Conservation (phyloP, 352 stramenopile genomes). For the Pythium rhizo-oryzae region DNA sequence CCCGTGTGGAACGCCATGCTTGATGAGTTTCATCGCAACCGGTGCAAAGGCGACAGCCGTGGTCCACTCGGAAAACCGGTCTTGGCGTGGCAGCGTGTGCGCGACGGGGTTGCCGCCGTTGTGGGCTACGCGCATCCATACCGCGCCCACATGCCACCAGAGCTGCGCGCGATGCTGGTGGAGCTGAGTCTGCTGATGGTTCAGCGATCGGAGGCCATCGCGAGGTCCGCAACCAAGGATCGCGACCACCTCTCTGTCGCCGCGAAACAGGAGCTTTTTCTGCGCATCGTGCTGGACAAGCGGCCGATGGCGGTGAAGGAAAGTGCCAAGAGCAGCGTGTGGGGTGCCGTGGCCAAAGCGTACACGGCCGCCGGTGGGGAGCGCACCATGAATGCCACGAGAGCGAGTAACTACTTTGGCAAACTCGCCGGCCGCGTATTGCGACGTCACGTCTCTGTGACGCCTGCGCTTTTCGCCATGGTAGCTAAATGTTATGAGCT, state of each 20-base stretch:
- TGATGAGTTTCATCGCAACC: background rate
- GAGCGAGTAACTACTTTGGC: too few relatives aligned
- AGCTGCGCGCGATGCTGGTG: background rate
- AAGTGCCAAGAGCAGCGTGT: background rate
- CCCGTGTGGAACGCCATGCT: background rate
- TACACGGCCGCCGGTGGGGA: too few relatives aligned
- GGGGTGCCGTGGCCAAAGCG: background rate
- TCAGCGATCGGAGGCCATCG: background rate
- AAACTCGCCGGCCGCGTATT: too few relatives aligned
- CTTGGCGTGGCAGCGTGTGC: background rate
- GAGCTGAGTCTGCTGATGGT: background rate
- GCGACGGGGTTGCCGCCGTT: background rate
- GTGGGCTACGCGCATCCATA: background rate
- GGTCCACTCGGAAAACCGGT: background rate
- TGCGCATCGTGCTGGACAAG: constrained; percentile 1
- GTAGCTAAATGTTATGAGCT: too few relatives aligned
- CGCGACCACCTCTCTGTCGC: background rate
- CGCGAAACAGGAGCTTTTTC: background rate
- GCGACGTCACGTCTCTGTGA: too few relatives aligned
- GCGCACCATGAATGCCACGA: too few relatives aligned
- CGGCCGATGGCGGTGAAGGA: background rate
- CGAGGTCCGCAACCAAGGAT: background rate
- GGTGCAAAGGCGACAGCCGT: background rate
- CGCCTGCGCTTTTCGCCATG: too few relatives aligned
- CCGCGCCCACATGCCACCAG: background rate